A percentile compares a stretch with the other conserved stretches of the same genome.
phyloP scores from a whole-genome alignment of 768 basidiomycete genomes.

The Termitomyces sp. region DNA sequence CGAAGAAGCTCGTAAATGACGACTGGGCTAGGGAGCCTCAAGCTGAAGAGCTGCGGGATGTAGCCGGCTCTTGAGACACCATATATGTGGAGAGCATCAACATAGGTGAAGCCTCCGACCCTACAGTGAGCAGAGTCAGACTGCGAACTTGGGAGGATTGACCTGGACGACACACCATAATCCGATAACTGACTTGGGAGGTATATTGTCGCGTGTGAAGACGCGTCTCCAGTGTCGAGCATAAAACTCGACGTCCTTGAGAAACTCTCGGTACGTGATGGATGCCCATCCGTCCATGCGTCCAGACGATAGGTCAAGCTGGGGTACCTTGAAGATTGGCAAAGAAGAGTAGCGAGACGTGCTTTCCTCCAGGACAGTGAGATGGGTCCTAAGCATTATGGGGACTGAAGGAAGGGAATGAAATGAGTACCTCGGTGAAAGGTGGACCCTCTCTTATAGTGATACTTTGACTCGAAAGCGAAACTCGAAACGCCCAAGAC shows the following conservation, averaged over 20 bases:
- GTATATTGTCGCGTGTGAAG: constrained; percentile 35
- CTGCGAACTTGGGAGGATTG: neutral
- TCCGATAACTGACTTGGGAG: constrained; percentile 49
- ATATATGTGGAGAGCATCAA: constrained; percentile 58
- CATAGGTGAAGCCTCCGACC: constrained; percentile 58
- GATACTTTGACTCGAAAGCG: constrained; percentile 3
- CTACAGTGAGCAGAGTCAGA: constrained; percentile 26
- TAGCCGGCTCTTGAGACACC: constrained; percentile 62
- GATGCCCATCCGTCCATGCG: constrained; percentile 18
- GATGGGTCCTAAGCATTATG: constrained; percentile 38
- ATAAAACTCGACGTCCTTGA: constrained; percentile 45
- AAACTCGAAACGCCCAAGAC: constrained; percentile 13
- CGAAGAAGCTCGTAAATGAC: constrained; percentile 58
- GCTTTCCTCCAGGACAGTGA: constrained; percentile 46
- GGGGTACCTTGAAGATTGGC: constrained; percentile 49
- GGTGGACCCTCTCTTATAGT: constrained; percentile 6
- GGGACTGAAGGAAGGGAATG: constrained; percentile 5
- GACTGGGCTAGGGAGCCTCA: constrained; percentile 51
- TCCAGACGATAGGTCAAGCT: constrained; percentile 24
- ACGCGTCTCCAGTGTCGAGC: constrained; percentile 50
- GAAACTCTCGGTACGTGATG: constrained; percentile 38
- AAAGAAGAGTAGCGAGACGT: constrained; percentile 37
- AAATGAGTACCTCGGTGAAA: neutral
- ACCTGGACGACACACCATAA: constrained; percentile 42
- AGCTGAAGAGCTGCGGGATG: constrained; percentile 60